A percentile compares a stretch with the other conserved stretches of the same genome.
These are phyloP conservation scores for Andrographis paniculata DNA, from an alignment of 305 asterid species.

Conservation along the genomic window DNA sequence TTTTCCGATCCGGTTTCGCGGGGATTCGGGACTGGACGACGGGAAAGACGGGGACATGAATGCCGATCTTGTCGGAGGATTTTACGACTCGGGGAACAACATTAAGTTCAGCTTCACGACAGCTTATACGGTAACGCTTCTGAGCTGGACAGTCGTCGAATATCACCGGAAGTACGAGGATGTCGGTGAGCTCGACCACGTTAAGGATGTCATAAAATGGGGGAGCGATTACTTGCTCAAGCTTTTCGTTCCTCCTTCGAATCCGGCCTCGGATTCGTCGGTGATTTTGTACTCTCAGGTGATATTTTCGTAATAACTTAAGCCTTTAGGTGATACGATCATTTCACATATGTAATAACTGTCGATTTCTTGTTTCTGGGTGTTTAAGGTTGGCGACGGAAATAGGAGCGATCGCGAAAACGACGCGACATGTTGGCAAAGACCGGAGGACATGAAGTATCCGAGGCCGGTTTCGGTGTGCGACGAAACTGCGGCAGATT, in stretches of 20 bases:
- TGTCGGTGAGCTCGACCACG: slow-evolving; percentile 49
- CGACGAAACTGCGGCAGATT: no score
- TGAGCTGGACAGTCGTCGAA: slow-evolving; percentile 60
- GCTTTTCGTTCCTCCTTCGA: slow-evolving; percentile 24
- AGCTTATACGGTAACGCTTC: slow-evolving; percentile 43
- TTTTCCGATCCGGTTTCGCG: slow-evolving; percentile 23
- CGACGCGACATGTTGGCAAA: no score
- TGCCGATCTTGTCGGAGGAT: slow-evolving; percentile 54
- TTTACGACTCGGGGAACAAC: slow-evolving; percentile 57
- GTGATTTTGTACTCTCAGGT: no score
- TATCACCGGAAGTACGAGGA: slow-evolving; percentile 45
- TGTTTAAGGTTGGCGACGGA: no score
- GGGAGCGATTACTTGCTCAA: slow-evolving; percentile 55
- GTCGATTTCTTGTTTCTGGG: no score
- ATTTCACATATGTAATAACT: no score
- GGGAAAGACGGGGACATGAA: slow-evolving; percentile 13
- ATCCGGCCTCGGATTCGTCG: no score
- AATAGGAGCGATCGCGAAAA: no score
- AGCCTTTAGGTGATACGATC: no score
- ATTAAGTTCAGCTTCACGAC: slow-evolving; percentile 48
- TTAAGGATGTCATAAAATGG: slow-evolving; percentile 48
- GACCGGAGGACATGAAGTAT: slow-evolving; percentile 5
- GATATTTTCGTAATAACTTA: no score
- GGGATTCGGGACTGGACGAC: slow-evolving; percentile 45
- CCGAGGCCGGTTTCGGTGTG: slow-evolving; percentile 21